A percentile compares a stretch with the other conserved stretches of the same genome.
Evolutionary conservation across 228 moss, liverwort and hornwort genomes (phyloP).

Genomic region (Sphagnum fallax): DNA sequence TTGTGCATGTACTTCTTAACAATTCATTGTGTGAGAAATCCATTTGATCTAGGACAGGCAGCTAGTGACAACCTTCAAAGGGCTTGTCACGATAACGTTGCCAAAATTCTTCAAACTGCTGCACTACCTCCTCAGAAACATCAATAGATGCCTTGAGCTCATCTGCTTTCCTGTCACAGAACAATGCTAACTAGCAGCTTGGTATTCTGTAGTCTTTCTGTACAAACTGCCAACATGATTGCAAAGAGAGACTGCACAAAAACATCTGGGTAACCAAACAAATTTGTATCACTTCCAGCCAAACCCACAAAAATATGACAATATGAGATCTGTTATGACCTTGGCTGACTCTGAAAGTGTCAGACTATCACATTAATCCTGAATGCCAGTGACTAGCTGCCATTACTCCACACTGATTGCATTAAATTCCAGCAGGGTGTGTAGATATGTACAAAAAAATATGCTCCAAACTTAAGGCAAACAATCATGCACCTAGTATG

Average conservation of each 20-base stretch:
- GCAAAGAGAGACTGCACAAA: background rate
- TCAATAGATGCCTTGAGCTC: conserved; percentile 63
- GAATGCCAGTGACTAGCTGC: too few relatives aligned
- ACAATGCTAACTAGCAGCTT: background rate
- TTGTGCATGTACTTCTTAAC: background rate
- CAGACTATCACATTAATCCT: too few relatives aligned
- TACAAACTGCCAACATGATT: background rate
- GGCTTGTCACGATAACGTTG: conserved; percentile 49
- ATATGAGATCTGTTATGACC: too few relatives aligned
- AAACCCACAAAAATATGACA: too few relatives aligned
- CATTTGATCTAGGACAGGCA: background rate
- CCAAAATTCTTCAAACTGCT: conserved; percentile 86
- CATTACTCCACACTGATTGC: too few relatives aligned
- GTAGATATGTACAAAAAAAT: too few relatives aligned
- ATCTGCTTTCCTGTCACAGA: conserved; percentile 59
- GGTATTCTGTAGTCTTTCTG: background rate
- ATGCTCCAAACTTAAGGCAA: too few relatives aligned
- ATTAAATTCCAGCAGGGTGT: too few relatives aligned
- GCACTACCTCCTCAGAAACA: conserved; percentile 62
- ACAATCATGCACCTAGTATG: too few relatives aligned
- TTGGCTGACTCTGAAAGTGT: too few relatives aligned
- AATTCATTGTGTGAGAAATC: background rate
- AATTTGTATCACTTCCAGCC: too few relatives aligned
- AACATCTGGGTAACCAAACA: background rate
- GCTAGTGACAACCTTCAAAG: conserved; percentile 49